Percentiles rank a stretch among this genome's conserved stretches.
phyloP scores from a whole-genome alignment of 1,284 basidiomycete species.

The Cryptococcus wingfieldii region DNA sequence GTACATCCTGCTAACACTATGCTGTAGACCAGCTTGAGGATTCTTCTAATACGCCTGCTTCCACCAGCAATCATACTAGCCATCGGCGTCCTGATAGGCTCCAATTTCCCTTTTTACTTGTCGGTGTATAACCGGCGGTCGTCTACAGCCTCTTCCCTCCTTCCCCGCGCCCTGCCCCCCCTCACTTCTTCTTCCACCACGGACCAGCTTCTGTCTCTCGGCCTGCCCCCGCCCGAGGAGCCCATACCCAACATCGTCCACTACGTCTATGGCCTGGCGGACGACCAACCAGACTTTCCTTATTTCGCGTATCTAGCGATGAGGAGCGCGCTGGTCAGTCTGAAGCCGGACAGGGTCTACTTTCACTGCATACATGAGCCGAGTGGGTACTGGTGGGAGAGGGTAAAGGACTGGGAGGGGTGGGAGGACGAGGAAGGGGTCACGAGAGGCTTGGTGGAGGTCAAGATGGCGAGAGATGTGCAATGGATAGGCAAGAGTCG shows the following conservation, averaged over 20 bases:
- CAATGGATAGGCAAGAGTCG: constrained; percentile 27
- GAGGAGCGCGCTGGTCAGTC: constrained; percentile 36
- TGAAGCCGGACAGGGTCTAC: constrained; percentile 39
- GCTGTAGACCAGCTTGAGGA: constrained; percentile 4
- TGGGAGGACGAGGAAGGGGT: constrained; percentile 18
- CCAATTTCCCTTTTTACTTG: constrained; percentile 28
- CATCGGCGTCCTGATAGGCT: constrained; percentile 26
- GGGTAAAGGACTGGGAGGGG: constrained; percentile 31
- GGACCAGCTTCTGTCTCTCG: background rate
- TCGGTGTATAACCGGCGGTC: constrained; percentile 30
- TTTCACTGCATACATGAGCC: constrained; percentile 38
- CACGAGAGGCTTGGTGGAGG: constrained; percentile 21
- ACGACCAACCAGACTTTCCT: constrained; percentile 27
- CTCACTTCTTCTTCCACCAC: constrained; percentile 13
- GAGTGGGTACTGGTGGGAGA: constrained; percentile 40
- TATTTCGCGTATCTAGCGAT: constrained; percentile 48
- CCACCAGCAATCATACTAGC: constrained; percentile 17
- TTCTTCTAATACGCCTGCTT: constrained; percentile 4
- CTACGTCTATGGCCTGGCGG: constrained; percentile 39
- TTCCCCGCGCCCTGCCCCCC: constrained; percentile 25
- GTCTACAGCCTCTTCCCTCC: constrained; percentile 9
- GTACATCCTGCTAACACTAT: background rate
- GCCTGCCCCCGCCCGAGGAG: constrained; percentile 23
- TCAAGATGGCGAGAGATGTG: constrained; percentile 28
- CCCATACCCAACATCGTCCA: constrained; percentile 41